Conservation (phyloP, 2,329 filamentous ascomycete species). For the Ceratocystis variospora region DNA sequence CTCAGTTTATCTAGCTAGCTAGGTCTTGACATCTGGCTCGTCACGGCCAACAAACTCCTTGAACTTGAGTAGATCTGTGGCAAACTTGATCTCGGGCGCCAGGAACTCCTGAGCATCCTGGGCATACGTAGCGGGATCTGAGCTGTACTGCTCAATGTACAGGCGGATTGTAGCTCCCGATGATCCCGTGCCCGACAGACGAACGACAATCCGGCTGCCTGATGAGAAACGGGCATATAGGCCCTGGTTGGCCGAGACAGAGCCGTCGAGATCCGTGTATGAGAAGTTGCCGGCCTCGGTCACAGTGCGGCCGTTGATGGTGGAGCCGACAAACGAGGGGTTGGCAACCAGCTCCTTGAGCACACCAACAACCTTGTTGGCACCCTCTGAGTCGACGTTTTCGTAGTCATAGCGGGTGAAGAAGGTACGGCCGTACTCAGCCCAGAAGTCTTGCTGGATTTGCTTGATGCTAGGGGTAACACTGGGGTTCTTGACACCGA, state of each 20-base stretch:
- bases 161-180: constrained; percentile 92
- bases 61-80: constrained; percentile 75
- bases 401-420: constrained; percentile 99
- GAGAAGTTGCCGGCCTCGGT: constrained; percentile 88
- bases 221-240: constrained; percentile 90
- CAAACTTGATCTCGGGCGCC: constrained; percentile 74
- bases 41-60: constrained; percentile 86
- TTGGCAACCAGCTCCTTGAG: constrained; percentile 67
- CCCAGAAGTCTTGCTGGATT: constrained; percentile 97
- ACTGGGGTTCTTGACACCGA: constrained; percentile 66
- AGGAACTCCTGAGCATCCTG: constrained; percentile 88
- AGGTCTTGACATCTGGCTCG: constrained; percentile 94
- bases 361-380: constrained; percentile 75
- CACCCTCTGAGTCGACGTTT: constrained; percentile 78
- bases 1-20: constrained; percentile 23
- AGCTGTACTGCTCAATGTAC: constrained; percentile 93
- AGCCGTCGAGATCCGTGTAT: constrained; percentile 97
- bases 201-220: constrained; percentile 86
- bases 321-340: constrained; percentile 64
- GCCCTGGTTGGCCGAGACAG: constrained; percentile 88
- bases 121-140: constrained; percentile 61
- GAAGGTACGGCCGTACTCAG: constrained; percentile 89
- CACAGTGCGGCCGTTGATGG: constrained; percentile 67
- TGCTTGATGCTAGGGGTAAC: constrained; percentile 84
- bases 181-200: constrained; percentile 86